These are phyloP conservation scores for Tolypocladium sp. DNA, from an alignment of 2,329 filamentous ascomycete genomes.

Conservation along the genomic window DNA sequence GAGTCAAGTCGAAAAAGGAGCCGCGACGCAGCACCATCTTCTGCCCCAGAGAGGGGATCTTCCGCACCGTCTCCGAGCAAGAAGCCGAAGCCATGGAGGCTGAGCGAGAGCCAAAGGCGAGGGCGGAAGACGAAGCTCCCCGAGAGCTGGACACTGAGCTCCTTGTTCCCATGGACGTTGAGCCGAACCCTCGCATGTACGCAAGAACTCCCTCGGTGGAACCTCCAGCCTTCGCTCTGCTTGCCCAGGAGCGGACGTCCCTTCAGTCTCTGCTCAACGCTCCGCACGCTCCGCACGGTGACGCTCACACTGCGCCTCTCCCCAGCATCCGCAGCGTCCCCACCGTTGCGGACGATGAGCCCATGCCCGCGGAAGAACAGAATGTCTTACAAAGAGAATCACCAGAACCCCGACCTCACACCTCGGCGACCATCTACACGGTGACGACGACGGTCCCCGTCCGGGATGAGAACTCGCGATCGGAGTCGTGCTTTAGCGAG, in stretches of 20 bases:
- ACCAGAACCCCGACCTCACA: constrained; percentile 30
- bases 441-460: constrained; percentile 43
- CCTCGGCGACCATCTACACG: constrained; percentile 35
- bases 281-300: constrained; percentile 39
- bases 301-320: constrained; percentile 22
- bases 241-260: constrained; percentile 45
- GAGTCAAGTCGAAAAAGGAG: constrained; percentile 24
- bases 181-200: constrained; percentile 30
- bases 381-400: constrained; percentile 11
- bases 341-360: constrained; percentile 18
- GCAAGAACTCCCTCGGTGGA: constrained; percentile 54
- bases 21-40: constrained; percentile 46
- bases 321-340: constrained; percentile 33
- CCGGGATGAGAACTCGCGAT: constrained; percentile 29
- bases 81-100: constrained; percentile 36
- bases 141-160: constrained; percentile 9
- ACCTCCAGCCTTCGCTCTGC: constrained; percentile 48
- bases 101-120: constrained; percentile 14
- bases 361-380: constrained; percentile 2
- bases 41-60: constrained; percentile 53
- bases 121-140: constrained; percentile 7
- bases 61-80: constrained; percentile 49
- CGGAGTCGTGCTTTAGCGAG: constrained; percentile 32
- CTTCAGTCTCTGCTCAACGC: constrained; percentile 53
- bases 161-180: constrained; percentile 15